phyloP scores from a whole-genome alignment of 1,284 basidiomycete species.

The Cutaneotrichosporon sp. region DNA sequence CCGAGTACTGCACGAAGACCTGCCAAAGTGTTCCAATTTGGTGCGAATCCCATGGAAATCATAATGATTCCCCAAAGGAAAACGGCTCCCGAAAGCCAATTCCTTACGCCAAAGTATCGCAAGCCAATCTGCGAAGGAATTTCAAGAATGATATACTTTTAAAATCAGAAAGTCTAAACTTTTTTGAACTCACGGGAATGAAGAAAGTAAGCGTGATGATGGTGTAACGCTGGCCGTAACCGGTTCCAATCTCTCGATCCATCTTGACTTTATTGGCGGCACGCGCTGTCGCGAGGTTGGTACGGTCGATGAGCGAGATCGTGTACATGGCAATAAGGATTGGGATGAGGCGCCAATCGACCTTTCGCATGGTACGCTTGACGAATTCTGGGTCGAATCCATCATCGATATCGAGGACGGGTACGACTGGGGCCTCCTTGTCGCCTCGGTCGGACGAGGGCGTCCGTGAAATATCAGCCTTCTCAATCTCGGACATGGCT shows the following conservation, averaged over 20 bases:
- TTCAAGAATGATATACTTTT: slow-evolving; percentile 50
- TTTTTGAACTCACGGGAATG: slow-evolving; percentile 29
- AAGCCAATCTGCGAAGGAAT: slow-evolving; percentile 30
- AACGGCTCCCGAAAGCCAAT: slow-evolving; percentile 16
- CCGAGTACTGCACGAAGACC: slow-evolving; percentile 53
- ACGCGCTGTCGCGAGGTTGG: slow-evolving; percentile 45
- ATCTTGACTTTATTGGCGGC: slow-evolving; percentile 27
- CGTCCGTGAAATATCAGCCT: not conserved
- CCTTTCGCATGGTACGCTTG: slow-evolving; percentile 20
- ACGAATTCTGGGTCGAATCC: slow-evolving; percentile 15
- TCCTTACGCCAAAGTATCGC: slow-evolving; percentile 23
- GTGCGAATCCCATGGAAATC: slow-evolving; percentile 48
- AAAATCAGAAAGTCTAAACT: not conserved
- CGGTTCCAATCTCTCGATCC: slow-evolving; percentile 41
- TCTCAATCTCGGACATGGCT: not conserved
- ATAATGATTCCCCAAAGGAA: slow-evolving; percentile 51
- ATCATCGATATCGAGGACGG: slow-evolving; percentile 12
- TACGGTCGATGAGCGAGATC: slow-evolving; percentile 35
- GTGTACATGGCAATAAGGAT: slow-evolving; percentile 24
- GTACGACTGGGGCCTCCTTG: no score
- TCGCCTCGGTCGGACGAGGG: not conserved
- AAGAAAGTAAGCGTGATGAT: slow-evolving; percentile 50
- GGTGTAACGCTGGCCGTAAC: slow-evolving; percentile 41
- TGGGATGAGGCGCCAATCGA: slow-evolving; percentile 24
- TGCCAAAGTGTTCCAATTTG: slow-evolving; percentile 46